phyloP scores from a whole-genome alignment of 2,329 filamentous ascomycete genomes.

The Phaeosphaeria sp. region DNA sequence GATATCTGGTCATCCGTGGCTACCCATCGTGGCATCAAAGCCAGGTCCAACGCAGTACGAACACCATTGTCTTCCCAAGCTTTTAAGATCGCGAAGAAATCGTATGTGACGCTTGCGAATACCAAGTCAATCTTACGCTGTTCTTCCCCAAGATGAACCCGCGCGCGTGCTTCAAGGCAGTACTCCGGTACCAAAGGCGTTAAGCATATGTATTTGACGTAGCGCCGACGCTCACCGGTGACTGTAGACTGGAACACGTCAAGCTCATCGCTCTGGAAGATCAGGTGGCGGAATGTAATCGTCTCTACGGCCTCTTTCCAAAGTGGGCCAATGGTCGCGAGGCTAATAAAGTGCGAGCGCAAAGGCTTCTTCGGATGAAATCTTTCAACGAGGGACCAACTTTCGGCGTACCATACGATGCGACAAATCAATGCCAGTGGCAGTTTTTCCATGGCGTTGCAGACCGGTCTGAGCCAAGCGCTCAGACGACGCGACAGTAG shows the following conservation, averaged over 20 bases:
- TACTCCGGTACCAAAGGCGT: slow-evolving; percentile 7
- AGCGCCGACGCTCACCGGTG: slow-evolving; percentile 7
- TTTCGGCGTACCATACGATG: slow-evolving; percentile 9
- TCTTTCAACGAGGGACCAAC: too few relatives aligned
- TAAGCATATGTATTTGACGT: slow-evolving; percentile 6
- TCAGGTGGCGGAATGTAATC: neutral
- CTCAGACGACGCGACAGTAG: too few relatives aligned
- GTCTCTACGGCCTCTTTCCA: neutral
- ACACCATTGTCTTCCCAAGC: slow-evolving; percentile 11
- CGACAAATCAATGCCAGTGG: slow-evolving; percentile 22
- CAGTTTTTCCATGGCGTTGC: slow-evolving; percentile 14
- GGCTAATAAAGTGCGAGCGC: neutral
- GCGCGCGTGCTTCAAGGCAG: slow-evolving; percentile 8
- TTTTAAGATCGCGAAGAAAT: slow-evolving; percentile 6
- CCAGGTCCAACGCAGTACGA: slow-evolving; percentile 4
- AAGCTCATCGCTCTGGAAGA: slow-evolving; percentile 7
- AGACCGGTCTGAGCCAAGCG: neutral
- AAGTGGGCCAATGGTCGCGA: neutral
- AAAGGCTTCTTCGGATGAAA: neutral
- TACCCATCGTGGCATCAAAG: neutral
- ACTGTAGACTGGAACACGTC: slow-evolving; percentile 6
- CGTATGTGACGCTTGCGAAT: slow-evolving; percentile 6
- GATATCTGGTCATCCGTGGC: too few relatives aligned
- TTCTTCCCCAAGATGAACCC: slow-evolving; percentile 5
- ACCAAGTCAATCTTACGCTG: slow-evolving; percentile 2